A percentile compares a stretch with the other conserved stretches of the same genome.
phyloP scores from a whole-genome alignment of 495 filamentous ascomycete species.

The Hypoxylon trugodes region DNA sequence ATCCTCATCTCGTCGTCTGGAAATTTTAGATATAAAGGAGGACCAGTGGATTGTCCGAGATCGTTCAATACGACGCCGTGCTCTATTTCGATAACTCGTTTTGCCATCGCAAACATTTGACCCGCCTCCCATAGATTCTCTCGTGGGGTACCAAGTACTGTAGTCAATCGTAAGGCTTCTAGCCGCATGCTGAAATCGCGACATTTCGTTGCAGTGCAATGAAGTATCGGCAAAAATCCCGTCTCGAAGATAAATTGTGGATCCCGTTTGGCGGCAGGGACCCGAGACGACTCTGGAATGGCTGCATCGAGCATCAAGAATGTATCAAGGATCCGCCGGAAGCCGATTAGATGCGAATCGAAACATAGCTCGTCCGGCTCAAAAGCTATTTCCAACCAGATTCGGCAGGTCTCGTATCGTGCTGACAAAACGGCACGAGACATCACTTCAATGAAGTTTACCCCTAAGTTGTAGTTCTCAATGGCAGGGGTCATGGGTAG shows the following conservation, averaged over 20 bases:
- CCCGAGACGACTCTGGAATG: constrained; percentile 16
- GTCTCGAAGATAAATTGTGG: constrained; percentile 56
- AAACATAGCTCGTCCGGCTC: constrained; percentile 41
- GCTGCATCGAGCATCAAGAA: constrained; percentile 20
- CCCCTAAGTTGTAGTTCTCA: constrained; percentile 1
- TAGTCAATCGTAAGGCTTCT: constrained; percentile 44
- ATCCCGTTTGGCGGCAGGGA: constrained; percentile 28
- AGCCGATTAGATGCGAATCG: constrained; percentile 34
- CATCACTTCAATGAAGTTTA: constrained; percentile 5
- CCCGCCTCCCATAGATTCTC: constrained; percentile 46
- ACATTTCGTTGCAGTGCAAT: constrained; percentile 57
- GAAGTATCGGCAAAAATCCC: constrained; percentile 53
- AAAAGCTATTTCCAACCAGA: constrained; percentile 39
- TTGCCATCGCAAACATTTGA: constrained; percentile 38
- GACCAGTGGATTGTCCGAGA: constrained; percentile 1
- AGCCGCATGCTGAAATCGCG: constrained; percentile 49
- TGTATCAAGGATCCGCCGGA: constrained; percentile 35
- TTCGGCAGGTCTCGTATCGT: constrained; percentile 37
- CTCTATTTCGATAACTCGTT: constrained; percentile 46
- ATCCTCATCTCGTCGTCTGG: constrained; percentile 30
- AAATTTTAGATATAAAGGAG: background rate
- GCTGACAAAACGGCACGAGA: constrained; percentile 11
- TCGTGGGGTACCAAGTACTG: constrained; percentile 18
- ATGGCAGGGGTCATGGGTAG: background rate
- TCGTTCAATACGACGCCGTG: constrained; percentile 36